Conservation (phyloP, 306 rosid species). For the Cicer cuneatum region DNA sequence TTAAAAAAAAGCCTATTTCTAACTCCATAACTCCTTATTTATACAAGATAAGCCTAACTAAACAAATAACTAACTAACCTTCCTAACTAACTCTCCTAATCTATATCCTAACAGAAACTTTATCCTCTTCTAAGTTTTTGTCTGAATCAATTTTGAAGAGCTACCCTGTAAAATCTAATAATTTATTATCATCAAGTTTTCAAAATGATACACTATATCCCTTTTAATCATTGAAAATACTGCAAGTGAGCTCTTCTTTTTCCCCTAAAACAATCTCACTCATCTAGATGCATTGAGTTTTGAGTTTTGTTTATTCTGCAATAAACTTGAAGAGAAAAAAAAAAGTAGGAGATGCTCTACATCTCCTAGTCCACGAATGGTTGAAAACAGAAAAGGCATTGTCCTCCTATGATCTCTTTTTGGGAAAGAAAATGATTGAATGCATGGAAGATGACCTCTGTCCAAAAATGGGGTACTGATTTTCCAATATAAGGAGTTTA, state of each 20-base stretch:
- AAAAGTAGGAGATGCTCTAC: not conserved
- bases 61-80: too few species aligned
- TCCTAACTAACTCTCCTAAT: too few species aligned
- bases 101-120: not conserved
- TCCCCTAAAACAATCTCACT: not conserved
- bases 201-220: conserved; percentile 19
- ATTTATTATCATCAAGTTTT: conserved; percentile 1
- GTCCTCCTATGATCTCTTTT: not conserved
- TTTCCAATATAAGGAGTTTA: too few species aligned
- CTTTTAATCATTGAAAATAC: conserved; percentile 22
- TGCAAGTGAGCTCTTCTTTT: not conserved
- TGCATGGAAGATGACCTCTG: not conserved
- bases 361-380: conserved; percentile 14
- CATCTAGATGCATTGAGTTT: conserved; percentile 1
- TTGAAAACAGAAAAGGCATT: not conserved
- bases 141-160: conserved; percentile 18
- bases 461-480: too few species aligned
- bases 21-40: too few species aligned
- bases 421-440: conserved; percentile 9
- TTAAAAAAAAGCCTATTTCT: too few species aligned
- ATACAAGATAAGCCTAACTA: too few species aligned
- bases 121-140: not conserved
- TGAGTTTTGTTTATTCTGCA: not conserved
- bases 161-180: conserved; percentile 1
- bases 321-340: not conserved